Base-by-base conservation (phyloP, 352 stramenopile species). In the Globisporangium viniferum region DNA sequence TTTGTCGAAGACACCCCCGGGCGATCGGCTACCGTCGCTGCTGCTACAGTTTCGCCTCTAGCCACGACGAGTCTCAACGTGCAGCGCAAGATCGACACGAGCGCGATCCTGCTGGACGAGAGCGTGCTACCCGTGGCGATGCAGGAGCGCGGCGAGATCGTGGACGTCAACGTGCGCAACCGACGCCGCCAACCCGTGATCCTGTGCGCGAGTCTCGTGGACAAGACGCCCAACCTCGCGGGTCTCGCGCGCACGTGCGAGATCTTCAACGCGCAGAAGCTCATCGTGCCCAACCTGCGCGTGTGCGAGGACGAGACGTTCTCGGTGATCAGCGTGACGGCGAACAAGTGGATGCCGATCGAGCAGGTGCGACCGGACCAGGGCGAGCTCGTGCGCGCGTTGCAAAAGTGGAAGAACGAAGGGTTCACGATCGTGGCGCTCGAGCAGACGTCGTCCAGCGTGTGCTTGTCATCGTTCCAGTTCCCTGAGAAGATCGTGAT, bases 171-270 rank as follows among this genome's bases (percentile, higher is more conserved):
- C 69, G 72, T 73, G n/a, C 78, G 80, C 53, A 74, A 85, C 68
- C 71, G 70, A 18, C 72, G 71, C 14, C 80, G 85, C 9, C 84
- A 93, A 71, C 78, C 78, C 0, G 75, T 93, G 39, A 91, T 95
- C 48, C 73, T 95, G 72, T 95, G 87, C 56, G 87, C 87, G 18
- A 92, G 82, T 36, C 83, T 99, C 22, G 88, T 99, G 8, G 93
- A 98, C 77, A 99, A 98, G 78, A 78, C 98, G 39, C 94, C 96
- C 14, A 99, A 99, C 75, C 72, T 98, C 20, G 96, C 88, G 15
- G 96, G 96, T 5, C 78, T 99, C 7, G 93, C 94, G 51, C 82
- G 96, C 51, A 99, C 95, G 1, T 95, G 90, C 63, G 96, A 99
- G 79, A 98, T 99, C 31, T 98, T 99, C 77, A 93, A 95, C 58